A percentile compares a stretch with the other conserved stretches of the same genome.
phyloP scores from a whole-genome alignment of 192 early-diverging fungal species.

The Allomyces arbusculus region DNA sequence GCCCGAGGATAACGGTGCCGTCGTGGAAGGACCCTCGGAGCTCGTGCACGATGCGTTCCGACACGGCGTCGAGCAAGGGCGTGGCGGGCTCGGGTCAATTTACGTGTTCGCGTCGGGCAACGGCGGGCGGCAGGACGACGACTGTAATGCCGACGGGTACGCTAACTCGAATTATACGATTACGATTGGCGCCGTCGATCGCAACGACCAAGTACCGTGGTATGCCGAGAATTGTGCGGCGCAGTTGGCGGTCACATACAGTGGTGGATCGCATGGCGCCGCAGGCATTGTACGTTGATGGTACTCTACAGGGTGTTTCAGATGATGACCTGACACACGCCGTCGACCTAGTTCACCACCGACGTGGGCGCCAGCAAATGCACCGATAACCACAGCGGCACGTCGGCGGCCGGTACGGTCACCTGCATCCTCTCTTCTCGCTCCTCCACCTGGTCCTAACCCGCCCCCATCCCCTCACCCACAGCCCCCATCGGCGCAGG shows the following conservation, averaged over 20 bases:
- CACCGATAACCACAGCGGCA: conserved; percentile 68
- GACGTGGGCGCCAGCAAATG: conserved; percentile 57
- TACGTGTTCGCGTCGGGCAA: conserved; percentile 92
- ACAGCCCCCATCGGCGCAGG: conserved; percentile 74
- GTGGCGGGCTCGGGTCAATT: conserved; percentile 64
- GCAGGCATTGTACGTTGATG: conserved; percentile 40
- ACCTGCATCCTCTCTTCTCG: too few species aligned
- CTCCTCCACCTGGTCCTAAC: too few species aligned
- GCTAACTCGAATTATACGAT: conserved; percentile 91
- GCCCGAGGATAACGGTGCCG: conserved; percentile 66
- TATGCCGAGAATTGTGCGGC: conserved; percentile 81
- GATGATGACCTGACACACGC: too few species aligned
- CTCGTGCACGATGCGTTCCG: conserved; percentile 64
- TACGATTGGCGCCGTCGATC: conserved; percentile 72
- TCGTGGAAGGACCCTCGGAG: conserved; percentile 63
- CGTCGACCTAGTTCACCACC: conserved; percentile 46
- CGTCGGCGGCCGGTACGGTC: conserved; percentile 49
- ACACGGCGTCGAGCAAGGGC: conserved; percentile 67
- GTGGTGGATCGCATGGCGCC: conserved; percentile 38
- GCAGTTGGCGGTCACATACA: conserved; percentile 71
- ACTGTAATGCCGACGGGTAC: conserved; percentile 95
- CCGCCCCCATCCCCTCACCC: too few species aligned
- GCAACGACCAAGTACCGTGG: conserved; percentile 47
- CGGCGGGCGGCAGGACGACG: conserved; percentile 56
- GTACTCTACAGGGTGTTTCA: too few species aligned